A percentile compares a stretch with the other conserved stretches of the same genome.
Evolutionary conservation across 106 monocot genomes (phyloP).

Genomic region (Dactylorhiza incarnata): DNA sequence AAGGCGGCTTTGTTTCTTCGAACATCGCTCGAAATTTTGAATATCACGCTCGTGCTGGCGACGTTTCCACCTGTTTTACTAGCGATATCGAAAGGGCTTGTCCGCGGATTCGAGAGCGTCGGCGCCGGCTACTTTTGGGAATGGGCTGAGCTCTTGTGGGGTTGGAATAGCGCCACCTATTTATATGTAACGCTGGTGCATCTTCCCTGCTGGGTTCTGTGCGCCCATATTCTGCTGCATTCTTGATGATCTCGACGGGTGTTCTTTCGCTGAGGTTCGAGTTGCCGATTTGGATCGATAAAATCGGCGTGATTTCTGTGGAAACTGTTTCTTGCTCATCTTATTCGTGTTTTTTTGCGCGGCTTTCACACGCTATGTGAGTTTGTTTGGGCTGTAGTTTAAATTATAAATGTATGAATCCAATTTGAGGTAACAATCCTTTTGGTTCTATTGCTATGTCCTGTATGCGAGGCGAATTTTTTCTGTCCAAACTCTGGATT

Average conservation of each 20-base stretch:
- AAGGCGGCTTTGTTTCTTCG: slow-evolving; percentile 6
- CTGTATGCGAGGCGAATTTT: no score
- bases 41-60: slow-evolving; percentile 24
- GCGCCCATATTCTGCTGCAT: slow-evolving; percentile 56
- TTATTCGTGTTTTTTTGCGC: no score
- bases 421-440: no score
- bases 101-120: slow-evolving; percentile 23
- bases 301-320: no score
- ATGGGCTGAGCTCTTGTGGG: slow-evolving; percentile 52
- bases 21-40: slow-evolving; percentile 16
- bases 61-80: slow-evolving; percentile 57
- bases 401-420: no score
- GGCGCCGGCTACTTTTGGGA: slow-evolving; percentile 56
- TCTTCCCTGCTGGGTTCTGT: slow-evolving; percentile 87
- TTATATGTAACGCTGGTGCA: slow-evolving; percentile 63
- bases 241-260: slow-evolving; percentile 19
- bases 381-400: no score
- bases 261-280: no score
- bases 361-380: no score
- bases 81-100: slow-evolving; percentile 26
- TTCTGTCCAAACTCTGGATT: no score
- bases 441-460: no score
- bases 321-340: no score
- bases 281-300: no score
- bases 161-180: slow-evolving; percentile 89